Conservation (phyloP, 192 early-diverging fungal genomes). For the Backusella liffmaniae region DNA sequence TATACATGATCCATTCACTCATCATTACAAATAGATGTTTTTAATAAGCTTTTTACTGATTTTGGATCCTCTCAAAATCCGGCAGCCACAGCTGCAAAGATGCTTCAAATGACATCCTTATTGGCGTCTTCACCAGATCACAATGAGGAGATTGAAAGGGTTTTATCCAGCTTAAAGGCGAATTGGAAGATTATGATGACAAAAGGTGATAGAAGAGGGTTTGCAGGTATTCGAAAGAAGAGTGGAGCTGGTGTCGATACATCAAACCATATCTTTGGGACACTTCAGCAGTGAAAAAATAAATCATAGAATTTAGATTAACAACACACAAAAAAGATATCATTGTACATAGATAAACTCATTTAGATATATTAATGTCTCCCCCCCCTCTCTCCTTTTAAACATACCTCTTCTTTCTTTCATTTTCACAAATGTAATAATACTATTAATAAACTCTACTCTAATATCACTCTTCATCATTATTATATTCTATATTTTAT, state of each 20-base stretch:
- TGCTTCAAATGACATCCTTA: conserved; percentile 73
- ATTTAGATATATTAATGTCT: not conserved
- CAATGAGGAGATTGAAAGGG: conserved; percentile 50
- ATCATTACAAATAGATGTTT: conserved; percentile 45
- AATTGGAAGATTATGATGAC: conserved; percentile 60
- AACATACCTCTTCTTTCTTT: not conserved
- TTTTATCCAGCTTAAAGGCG: conserved; percentile 48
- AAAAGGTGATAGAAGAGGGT: conserved; percentile 51
- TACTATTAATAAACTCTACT: not conserved
- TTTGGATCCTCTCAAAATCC: conserved; percentile 64
- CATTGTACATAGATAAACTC: not conserved
- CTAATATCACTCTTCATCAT: not conserved
- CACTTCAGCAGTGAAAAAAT: not conserved
- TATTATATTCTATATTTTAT: not conserved
- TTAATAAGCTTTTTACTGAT: conserved; percentile 60
- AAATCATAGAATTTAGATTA: not conserved
- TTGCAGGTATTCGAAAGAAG: conserved; percentile 43
- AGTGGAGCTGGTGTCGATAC: not conserved
- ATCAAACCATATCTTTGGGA: conserved; percentile 16
- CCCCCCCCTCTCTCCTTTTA: not conserved
- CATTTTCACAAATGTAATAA: not conserved
- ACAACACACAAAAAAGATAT: not conserved
- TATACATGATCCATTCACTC: not conserved
- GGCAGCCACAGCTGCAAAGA: conserved; percentile 61
- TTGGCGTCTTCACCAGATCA: conserved; percentile 53